Evolutionary conservation across 257 asterid species (phyloP).

Genomic region (Buddleja alternifolia): DNA sequence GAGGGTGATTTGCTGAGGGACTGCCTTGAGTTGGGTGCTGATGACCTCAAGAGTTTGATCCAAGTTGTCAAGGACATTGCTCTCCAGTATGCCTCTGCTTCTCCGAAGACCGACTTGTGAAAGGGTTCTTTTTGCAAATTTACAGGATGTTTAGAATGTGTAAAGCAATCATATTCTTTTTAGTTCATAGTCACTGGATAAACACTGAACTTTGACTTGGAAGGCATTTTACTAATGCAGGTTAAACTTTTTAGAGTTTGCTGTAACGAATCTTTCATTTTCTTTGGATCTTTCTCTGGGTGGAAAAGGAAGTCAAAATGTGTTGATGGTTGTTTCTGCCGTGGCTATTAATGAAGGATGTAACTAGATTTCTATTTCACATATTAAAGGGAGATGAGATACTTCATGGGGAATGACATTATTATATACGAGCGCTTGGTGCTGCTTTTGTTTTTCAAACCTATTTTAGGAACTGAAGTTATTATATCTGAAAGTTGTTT

Average conservation of each 20-base stretch:
- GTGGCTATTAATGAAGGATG: neutral
- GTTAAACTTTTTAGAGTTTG: neutral
- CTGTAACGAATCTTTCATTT: neutral
- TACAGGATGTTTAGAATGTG: neutral
- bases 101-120: conserved; percentile 56
- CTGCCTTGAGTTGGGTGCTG: conserved; percentile 71
- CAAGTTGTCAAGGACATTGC: conserved; percentile 61
- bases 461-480: too few relatives aligned
- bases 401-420: too few relatives aligned
- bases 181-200: neutral
- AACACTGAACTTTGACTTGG: neutral
- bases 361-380: neutral
- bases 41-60: conserved; percentile 61
- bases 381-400: neutral
- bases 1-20: conserved; percentile 77
- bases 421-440: too few relatives aligned
- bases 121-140: neutral
- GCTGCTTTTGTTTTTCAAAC: too few relatives aligned
- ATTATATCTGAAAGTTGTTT: too few relatives aligned
- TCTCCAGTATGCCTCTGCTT: conserved; percentile 45
- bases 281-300: neutral
- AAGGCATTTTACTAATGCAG: neutral
- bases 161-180: neutral
- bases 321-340: neutral
- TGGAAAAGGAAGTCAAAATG: conserved; percentile 2